phyloP scores from a whole-genome alignment of 108 stramenopile genomes.

The Nitzschia inconspicua region DNA sequence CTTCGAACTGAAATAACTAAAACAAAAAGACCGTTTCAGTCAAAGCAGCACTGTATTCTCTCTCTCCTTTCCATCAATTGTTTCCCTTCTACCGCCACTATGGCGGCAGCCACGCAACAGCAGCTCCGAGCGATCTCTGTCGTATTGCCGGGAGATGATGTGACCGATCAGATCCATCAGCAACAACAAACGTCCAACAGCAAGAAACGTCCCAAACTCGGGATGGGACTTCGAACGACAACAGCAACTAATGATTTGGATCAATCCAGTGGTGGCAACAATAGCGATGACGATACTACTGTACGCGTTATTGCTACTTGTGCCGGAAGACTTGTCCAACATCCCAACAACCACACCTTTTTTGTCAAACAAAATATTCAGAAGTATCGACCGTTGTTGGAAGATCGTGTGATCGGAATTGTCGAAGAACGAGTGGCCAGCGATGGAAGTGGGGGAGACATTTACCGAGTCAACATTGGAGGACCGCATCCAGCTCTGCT shows the following conservation, averaged over 20 bases:
- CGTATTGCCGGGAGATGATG: slow-evolving; percentile 55
- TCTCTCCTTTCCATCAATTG: no score
- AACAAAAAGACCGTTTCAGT: no score
- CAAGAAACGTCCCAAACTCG: slow-evolving; percentile 27
- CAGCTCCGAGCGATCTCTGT: slow-evolving; percentile 5
- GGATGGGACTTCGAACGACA: slow-evolving; percentile 34
- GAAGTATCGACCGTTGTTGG: slow-evolving; percentile 44
- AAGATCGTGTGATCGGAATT: slow-evolving; percentile 79
- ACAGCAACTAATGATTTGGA: no score
- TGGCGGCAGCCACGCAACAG: no score
- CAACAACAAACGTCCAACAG: background rate
- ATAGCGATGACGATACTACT: background rate
- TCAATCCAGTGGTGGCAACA: background rate
- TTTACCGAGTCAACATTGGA: slow-evolving; percentile 76
- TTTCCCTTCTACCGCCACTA: no score
- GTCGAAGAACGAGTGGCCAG: slow-evolving; percentile 75
- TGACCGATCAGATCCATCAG: slow-evolving; percentile 23
- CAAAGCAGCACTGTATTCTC: no score
- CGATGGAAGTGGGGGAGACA: slow-evolving; percentile 63
- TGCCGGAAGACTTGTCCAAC: slow-evolving; percentile 37
- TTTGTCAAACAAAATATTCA: slow-evolving; percentile 36
- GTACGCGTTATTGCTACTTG: slow-evolving; percentile 36
- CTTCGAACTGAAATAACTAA: no score
- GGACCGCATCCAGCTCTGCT: slow-evolving; percentile 64
- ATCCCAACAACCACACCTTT: slow-evolving; percentile 20